Base-by-base conservation (phyloP, 352 stramenopile genomes). In the Pythium graminicola region DNA sequence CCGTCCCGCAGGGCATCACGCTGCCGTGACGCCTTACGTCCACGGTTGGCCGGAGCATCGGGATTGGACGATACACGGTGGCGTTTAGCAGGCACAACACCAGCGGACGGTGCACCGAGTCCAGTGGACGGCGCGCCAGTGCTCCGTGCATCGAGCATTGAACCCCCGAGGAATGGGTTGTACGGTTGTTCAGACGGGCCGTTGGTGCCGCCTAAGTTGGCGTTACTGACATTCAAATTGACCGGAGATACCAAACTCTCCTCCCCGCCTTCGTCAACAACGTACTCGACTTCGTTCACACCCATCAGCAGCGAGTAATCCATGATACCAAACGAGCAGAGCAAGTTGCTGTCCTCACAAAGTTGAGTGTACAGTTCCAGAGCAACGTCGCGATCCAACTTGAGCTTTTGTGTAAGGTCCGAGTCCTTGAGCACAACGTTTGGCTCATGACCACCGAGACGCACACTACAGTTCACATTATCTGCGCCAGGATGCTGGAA, bases 291-390 rank as follows among this genome's bases (percentile, higher is more conserved):
- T 63, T 94, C 82, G 61, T 92, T 86, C 41, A 96, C 77, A 2
- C 85, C 86, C 75, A 96, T 89, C 17, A 96, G 75, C 27, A 96
- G 57, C 23, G 81, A 94, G 59, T 96, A 96, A 58, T 96, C 87
- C 87, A 96, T 96, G 54, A 96, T 96, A 17, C 86, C 84, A 62
- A 93, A 91, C 28, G 75, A 84, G 46, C 82, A 90, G 5, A 96
- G 62, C 23, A 94, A n/a, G 26, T 92, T 70, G 22, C 66, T 81
- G 57, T 96, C 86, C n/a, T 72, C 80, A 27, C 74, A 85, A 3
- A 96, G 66, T 29, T 92, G 79, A 20, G 76, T 68, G 54, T 90
- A 91, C 31, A 93, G 41, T 20, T 90, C 73, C 32, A 89, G 42
- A 3, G 81, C 74, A 19, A 84, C 65, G 31, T 85, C 69, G 17